Evolutionary conservation across 1,284 basidiomycete genomes (phyloP), one percentile per base, ranked within the genome.

Genomic region (Sporisorium sorghi): DNA sequence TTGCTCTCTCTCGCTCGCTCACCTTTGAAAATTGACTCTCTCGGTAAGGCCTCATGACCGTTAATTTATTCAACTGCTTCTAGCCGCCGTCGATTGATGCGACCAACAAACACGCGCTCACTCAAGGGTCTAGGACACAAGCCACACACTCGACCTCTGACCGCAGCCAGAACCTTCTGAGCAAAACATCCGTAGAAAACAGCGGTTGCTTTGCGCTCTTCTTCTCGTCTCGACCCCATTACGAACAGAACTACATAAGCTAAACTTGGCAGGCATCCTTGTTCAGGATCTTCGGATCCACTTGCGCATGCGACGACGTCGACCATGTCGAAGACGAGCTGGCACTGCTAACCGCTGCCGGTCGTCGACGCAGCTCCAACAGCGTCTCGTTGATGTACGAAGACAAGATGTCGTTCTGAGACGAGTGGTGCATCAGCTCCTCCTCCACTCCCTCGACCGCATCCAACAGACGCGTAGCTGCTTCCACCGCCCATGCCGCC

Each of bases 331-430:
- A 30, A 9, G 5, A 35, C 7, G 42, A 24, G 32, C 44, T 32
- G 26, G 54, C 6, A 19, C 19, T 32, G 9, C 19, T 48, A 17
- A 26, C 40, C 4, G 33, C 40, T 4, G 40, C 19, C 3, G 67
- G 67, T 15, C 67, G 60, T 30, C 69, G 58, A 24, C 75, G 69
- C 37, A 83, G 56, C 51, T 77, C 79, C 24, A 76, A 48, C 28
- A 83, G 70, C 17, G 70, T 78, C 26, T 83, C 81, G 55, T 81
- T 83, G 57, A 81, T 63, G 46, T 77, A 71, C 15, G 73, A 63
- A 14, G 78, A 79, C 43, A 83, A 49, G 32, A 83, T 82, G 47
- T 83, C 81, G 61, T 83, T 83, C 40, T 77, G 65, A 11, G 63
- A 64, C 26, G 81, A 71, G 26, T 69, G 65, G 11, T 61, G 58